Conservation (phyloP, 1,284 basidiomycete genomes). For the Rhizoctonia solani region DNA sequence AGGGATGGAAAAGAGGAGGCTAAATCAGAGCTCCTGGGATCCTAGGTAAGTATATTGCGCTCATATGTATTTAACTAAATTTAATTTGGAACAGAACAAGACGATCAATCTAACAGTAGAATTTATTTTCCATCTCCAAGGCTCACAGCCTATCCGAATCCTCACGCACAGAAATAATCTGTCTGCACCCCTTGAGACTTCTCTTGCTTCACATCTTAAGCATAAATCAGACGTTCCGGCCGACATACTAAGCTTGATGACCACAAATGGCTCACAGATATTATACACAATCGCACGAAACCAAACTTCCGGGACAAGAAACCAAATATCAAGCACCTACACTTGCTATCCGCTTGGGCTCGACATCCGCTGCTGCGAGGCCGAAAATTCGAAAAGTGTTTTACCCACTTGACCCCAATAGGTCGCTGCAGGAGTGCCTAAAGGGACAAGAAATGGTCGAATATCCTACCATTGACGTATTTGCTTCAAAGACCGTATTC, state of each 20-base stretch:
- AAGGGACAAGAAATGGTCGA: slow-evolving; percentile 72
- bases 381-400: slow-evolving; percentile 48
- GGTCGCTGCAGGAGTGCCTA: slow-evolving; percentile 56
- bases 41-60: slow-evolving; percentile 60
- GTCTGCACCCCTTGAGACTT: slow-evolving; percentile 51
- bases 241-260: slow-evolving; percentile 46
- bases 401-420: slow-evolving; percentile 59
- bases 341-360: neutral
- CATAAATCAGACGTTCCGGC: slow-evolving; percentile 19
- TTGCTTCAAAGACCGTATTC: slow-evolving; percentile 60
- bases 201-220: slow-evolving; percentile 22
- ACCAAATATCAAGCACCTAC: slow-evolving; percentile 23
- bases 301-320: slow-evolving; percentile 14
- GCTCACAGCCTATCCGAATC: too few relatives aligned
- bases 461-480: slow-evolving; percentile 77
- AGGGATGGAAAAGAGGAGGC: slow-evolving; percentile 78
- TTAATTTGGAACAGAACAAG: slow-evolving; percentile 54
- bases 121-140: slow-evolving; percentile 62
- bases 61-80: slow-evolving; percentile 35
- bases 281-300: too few relatives aligned
- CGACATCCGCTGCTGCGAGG: slow-evolving; percentile 37
- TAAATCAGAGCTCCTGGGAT: slow-evolving; percentile 82
- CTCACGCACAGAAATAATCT: slow-evolving; percentile 66
- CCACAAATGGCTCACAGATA: too few relatives aligned
- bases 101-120: slow-evolving; percentile 74